Evolutionary conservation across 2,329 filamentous ascomycete species (phyloP), one percentile per base, ranked within the genome.

Genomic region (Fusarium sp.): DNA sequence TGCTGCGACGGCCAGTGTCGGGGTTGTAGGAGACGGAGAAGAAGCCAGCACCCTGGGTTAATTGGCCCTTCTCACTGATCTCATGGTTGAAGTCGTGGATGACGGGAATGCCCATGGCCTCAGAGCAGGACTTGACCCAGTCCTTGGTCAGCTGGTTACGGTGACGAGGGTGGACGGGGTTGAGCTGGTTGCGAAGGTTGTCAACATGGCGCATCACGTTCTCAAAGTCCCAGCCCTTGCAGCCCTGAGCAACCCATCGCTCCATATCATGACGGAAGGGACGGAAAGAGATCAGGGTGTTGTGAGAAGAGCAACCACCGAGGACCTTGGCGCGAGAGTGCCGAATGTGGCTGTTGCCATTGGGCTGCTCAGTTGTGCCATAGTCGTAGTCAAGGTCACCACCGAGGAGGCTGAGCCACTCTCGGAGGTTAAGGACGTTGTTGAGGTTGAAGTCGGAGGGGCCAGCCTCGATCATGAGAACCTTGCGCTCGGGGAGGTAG

Each of bases 371-470:
- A 57, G 92, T 94, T 45, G 95, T 97, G 79, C 90, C 90, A 84
- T 97, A 97, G 84, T 97, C 95, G 84, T 96, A 97, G 85, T 98
- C 95, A 70, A 97, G 89, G 80, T 97, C 91, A 80, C 94, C 94
- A 73, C 95, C 95, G 32, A 98, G 90, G 60, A 98, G 87, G 74
- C 89, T 91, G 73, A 97, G 87, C 95, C 95, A 97, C 84, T 97
- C 92, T 80, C 95, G 95, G 76, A 97, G 89, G 78, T 96, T 91
- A 60, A 97, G 89, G 54, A 97, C 95, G 66, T 94, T 91, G 83
- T 97, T 93, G 83, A 97, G 93, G 87, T 93, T 93, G 84, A 92
- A 97, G 83, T 97, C 95, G 81, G 93, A 96, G 65, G 95, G 95
- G 54, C 95, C 95, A 74, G 92, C 95, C 86, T 98, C 95, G 82